A percentile compares a stretch with the other conserved stretches of the same genome.
phyloP scores from a whole-genome alignment of 495 filamentous ascomycete genomes.

The Neurospora sp. region DNA sequence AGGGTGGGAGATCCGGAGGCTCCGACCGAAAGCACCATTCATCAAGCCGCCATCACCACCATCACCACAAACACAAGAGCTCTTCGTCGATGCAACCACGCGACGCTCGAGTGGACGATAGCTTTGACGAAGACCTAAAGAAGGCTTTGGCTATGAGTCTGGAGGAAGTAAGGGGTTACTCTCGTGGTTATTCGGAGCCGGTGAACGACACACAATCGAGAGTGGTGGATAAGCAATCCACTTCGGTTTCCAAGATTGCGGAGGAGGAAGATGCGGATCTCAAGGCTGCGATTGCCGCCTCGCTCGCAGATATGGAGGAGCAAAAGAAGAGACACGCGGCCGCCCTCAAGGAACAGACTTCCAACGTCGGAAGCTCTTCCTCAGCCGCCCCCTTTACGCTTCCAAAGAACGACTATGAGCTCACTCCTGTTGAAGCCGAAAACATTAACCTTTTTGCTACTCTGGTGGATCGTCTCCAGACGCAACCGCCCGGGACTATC shows the following conservation, averaged over 20 bases:
- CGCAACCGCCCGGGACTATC: conserved; percentile 91
- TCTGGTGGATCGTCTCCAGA: conserved; percentile 86
- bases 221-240: conserved; percentile 31
- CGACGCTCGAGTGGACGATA: conserved; percentile 68
- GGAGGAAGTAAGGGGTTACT: conserved; percentile 72
- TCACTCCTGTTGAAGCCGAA: conserved; percentile 87
- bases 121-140: conserved; percentile 89
- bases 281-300: conserved; percentile 92
- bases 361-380: conserved; percentile 25
- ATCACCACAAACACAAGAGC: conserved; percentile 24
- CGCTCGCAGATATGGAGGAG: conserved; percentile 95
- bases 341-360: conserved; percentile 62
- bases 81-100: conserved; percentile 74
- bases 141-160: conserved; percentile 91
- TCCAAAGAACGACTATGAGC: conserved; percentile 86
- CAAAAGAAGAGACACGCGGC: conserved; percentile 87
- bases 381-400: conserved; percentile 37
- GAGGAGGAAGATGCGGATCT: conserved; percentile 89
- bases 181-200: conserved; percentile 32
- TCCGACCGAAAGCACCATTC: conserved; percentile 7
- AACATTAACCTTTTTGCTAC: conserved; percentile 97
- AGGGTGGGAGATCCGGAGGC: conserved; percentile 32
- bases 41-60: conserved; percentile 5
- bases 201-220: conserved; percentile 24
- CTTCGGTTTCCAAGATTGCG: conserved; percentile 32